These are phyloP conservation scores for Larix kaempferi DNA, from an alignment of 75 land plant species.

Conservation along the genomic window DNA sequence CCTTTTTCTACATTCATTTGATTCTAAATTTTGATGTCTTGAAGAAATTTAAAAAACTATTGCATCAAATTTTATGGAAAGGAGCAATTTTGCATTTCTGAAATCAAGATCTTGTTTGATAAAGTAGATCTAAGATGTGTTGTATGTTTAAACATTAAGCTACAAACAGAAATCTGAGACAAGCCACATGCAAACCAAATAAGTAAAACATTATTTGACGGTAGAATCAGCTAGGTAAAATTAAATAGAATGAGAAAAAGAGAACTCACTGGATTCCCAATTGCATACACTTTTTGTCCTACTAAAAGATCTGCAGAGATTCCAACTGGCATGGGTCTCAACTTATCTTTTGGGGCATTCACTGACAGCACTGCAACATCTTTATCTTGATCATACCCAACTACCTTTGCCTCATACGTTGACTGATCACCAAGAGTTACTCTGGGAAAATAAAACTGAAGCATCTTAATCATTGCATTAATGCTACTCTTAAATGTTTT, in stretches of 20 bases:
- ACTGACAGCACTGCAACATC: slow-evolving; percentile 93
- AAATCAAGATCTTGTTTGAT: background rate
- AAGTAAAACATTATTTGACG: background rate
- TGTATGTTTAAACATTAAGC: background rate
- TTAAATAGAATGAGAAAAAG: background rate
- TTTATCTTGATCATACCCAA: slow-evolving; percentile 97
- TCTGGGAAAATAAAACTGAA: slow-evolving; percentile 28
- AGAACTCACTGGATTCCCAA: slow-evolving; percentile 92
- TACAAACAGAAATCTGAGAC: background rate
- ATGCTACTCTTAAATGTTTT: too few species aligned
- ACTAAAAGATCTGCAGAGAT: slow-evolving; percentile 89
- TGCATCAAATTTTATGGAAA: background rate
- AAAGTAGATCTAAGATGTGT: background rate
- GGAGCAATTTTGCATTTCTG: background rate
- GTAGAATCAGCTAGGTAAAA: background rate
- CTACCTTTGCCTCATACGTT: slow-evolving; percentile 85
- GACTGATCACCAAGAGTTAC: slow-evolving; percentile 96
- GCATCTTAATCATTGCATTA: background rate
- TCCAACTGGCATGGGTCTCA: slow-evolving; percentile 92
- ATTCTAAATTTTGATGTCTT: background rate
- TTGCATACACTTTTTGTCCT: slow-evolving; percentile 97
- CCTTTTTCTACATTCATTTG: background rate
- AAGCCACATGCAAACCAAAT: background rate
- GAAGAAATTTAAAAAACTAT: background rate
- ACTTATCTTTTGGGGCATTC: slow-evolving; percentile 81